Percentiles rank a stretch among this genome's conserved stretches.
phyloP scores from a whole-genome alignment of 768 basidiomycete species.

The Rhizopogon vulgaris region DNA sequence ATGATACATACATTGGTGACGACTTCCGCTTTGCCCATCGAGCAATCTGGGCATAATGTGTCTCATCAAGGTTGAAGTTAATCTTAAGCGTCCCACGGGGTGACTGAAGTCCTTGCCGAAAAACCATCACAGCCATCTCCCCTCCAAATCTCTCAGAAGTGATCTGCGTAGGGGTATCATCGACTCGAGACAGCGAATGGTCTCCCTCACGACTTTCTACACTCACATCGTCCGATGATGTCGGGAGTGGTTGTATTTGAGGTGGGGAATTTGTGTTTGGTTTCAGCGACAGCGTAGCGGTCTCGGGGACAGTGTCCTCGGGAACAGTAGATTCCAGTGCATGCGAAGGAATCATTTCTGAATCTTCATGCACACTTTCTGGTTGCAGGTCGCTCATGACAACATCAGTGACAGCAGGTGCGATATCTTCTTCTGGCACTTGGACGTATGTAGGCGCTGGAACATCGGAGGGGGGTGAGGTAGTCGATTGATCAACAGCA shows the following conservation, averaged over 20 bases:
- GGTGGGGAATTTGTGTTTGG: not conserved
- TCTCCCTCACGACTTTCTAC: not conserved
- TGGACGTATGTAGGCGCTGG: not conserved
- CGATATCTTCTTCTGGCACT: not conserved
- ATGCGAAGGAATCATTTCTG: not conserved
- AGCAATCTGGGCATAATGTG: slow-evolving; percentile 19
- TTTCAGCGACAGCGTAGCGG: not conserved
- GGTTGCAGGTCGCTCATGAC: not conserved
- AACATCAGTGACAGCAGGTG: not conserved
- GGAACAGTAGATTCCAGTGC: not conserved
- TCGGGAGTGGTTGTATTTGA: not conserved
- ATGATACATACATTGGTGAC: slow-evolving; percentile 24
- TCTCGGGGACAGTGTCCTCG: not conserved
- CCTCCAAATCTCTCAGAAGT: slow-evolving; percentile 8
- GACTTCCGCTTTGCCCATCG: slow-evolving; percentile 32
- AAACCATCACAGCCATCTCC: slow-evolving; percentile 15
- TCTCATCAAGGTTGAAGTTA: slow-evolving; percentile 23
- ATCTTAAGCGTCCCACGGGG: slow-evolving; percentile 11
- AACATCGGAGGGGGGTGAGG: not conserved
- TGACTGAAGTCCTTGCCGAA: slow-evolving; percentile 13
- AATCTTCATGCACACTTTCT: not conserved
- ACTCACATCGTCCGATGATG: not conserved
- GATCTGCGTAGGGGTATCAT: not conserved
- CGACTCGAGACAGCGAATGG: not conserved
- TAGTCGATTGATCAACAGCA: not conserved